Evolutionary conservation across 495 filamentous ascomycete genomes (phyloP).

Genomic region (Penicillium tannophilum): DNA sequence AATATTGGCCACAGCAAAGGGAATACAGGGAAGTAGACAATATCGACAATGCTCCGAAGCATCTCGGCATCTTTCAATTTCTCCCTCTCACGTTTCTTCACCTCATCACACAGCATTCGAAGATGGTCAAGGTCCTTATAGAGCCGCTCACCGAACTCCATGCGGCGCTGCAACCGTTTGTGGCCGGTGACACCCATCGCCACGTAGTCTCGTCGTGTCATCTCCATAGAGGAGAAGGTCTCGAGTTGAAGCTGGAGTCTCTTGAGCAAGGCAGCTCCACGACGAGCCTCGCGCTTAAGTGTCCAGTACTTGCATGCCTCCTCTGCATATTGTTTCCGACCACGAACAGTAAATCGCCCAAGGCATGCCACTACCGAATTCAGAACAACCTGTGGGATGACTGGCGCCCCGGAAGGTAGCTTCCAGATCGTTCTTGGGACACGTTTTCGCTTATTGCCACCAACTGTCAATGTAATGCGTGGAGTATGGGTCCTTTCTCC

Average conservation of each 20-base stretch:
- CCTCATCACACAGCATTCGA: constrained; percentile 63
- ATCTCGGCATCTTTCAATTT: constrained; percentile 77
- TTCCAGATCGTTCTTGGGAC: constrained; percentile 81
- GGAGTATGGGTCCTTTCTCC: constrained; percentile 41
- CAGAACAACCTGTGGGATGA: constrained; percentile 84
- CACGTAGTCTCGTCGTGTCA: constrained; percentile 88
- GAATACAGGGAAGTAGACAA: constrained; percentile 85
- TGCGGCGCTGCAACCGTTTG: constrained; percentile 73
- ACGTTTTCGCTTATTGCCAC: constrained; percentile 76
- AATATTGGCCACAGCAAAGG: constrained; percentile 77
- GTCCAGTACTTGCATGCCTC: constrained; percentile 98
- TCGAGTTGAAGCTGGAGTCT: constrained; percentile 85
- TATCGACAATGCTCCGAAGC: constrained; percentile 76
- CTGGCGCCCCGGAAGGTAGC: constrained; percentile 89
- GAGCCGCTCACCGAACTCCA: constrained; percentile 81
- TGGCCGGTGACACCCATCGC: constrained; percentile 85
- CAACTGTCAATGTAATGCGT: constrained; percentile 61
- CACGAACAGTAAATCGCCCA: constrained; percentile 75
- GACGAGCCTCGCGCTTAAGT: constrained; percentile 86
- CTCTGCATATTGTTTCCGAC: constrained; percentile 86
- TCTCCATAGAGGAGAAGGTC: constrained; percentile 93
- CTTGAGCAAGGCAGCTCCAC: constrained; percentile 89
- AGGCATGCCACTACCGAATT: constrained; percentile 79
- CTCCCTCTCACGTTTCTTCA: constrained; percentile 70
- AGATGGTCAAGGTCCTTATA: constrained; percentile 75